These are phyloP conservation scores for Ophiognomonia clavigignenti-juglandacearum DNA, from an alignment of 2,329 filamentous ascomycete species.

Conservation along the genomic window DNA sequence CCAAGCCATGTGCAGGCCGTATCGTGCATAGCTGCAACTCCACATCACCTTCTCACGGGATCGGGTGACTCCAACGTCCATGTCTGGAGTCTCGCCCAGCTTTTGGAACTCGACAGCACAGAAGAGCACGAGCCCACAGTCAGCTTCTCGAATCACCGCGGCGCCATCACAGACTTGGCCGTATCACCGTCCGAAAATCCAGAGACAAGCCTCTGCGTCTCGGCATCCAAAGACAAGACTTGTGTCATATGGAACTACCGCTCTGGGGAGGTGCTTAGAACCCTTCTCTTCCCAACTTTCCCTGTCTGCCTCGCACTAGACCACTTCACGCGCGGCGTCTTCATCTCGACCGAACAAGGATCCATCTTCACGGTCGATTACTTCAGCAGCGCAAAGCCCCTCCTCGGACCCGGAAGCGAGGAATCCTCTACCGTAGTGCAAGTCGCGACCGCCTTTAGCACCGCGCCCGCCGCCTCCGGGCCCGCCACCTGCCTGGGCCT, in stretches of 20 bases:
- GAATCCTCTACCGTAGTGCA: constrained; percentile 56
- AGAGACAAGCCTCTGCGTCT: constrained; percentile 77
- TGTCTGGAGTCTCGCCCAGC: constrained; percentile 77
- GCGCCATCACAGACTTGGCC: constrained; percentile 61
- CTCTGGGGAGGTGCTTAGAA: constrained; percentile 71
- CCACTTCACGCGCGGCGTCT: constrained; percentile 77
- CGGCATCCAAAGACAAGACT: constrained; percentile 79
- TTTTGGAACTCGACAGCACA: constrained; percentile 57
- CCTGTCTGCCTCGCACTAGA: constrained; percentile 74
- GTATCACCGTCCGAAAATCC: constrained; percentile 61
- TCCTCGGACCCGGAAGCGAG: constrained; percentile 47
- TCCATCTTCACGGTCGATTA: constrained; percentile 78
- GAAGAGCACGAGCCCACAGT: constrained; percentile 64
- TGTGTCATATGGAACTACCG: constrained; percentile 92
- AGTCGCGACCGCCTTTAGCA: constrained; percentile 47
- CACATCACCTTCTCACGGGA: constrained; percentile 69
- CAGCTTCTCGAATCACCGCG: constrained; percentile 73
- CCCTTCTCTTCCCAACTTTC: constrained; percentile 70
- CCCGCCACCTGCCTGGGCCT: constrained; percentile 63
- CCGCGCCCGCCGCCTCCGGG: constrained; percentile 60
- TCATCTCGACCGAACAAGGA: constrained; percentile 75
- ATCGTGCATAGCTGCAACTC: constrained; percentile 68
- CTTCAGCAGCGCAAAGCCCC: constrained; percentile 46
- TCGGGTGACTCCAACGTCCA: constrained; percentile 86
- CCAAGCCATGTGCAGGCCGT: constrained; percentile 77